Base-by-base conservation (phyloP, 2,329 filamentous ascomycete species). In the Pestalotiopsis sp. region DNA sequence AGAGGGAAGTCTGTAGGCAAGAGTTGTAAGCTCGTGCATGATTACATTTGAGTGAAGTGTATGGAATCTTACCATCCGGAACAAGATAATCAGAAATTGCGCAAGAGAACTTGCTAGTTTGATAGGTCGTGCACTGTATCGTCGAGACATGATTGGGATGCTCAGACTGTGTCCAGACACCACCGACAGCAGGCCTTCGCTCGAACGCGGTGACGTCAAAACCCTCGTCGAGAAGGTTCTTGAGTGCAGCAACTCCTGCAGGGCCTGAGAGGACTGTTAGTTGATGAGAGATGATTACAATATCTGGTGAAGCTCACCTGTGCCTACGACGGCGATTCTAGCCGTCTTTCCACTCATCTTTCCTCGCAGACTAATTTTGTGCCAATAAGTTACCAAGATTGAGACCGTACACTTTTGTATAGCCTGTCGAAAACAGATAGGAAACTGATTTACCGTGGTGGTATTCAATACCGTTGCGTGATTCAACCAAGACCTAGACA, bases 131-230 rank as follows among this genome's bases (percentile, higher is more conserved):
- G 45, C 62, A 64, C n/a, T 39, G 13, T 20, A 55, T 64, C 1
- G 62, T 27, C 5, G 62, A 55, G 20, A 64, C 45, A 20, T 64
- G 62, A 4, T 36, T 38, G 12, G 45, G 62, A 20, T 45, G 17
- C 27, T 64, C 39, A 17, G 62, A 64, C 23, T 14, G 31, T 14
- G 62, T 55, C 38, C 62, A 45, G 12, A 64, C 62, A 52, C 38
- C 45, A 17, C 45, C 62, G 3, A 55, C 62, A 20, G 23, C 14
- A 13, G 62, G 62, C 20, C 62, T 38, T 23, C 62, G 52, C 39
- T 64, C 62, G 17, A 64, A 64, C 6, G 62, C 62, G 14, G 62
- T 64, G 4, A 52, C 62, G 14, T 64, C 62, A 14, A 64, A 64
- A 14, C 62, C 62, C 23, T 64, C 62, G 49, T 64, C 62, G n/a